Percentiles rank a stretch among this genome's conserved stretches.
These are phyloP conservation scores for Chrysochromulina tobinii DNA, from an alignment of 78 protist species.

Conservation along the genomic window DNA sequence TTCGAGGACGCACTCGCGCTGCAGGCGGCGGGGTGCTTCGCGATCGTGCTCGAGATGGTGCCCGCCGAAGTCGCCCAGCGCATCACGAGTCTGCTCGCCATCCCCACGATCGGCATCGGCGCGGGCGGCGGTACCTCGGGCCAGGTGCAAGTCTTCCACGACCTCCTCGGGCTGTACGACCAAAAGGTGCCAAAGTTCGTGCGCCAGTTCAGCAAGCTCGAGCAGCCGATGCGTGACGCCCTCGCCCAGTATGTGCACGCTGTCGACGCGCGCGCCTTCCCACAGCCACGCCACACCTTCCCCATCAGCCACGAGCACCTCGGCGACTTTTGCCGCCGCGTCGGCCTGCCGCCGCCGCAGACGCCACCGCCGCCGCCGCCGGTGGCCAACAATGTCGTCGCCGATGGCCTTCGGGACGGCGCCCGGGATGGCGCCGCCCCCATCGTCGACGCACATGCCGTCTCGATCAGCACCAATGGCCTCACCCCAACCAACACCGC, in stretches of 20 bases:
- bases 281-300: slow-evolving; percentile 46
- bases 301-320: slow-evolving; percentile 17
- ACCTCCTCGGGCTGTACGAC: slow-evolving; percentile 82
- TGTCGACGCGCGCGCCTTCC: slow-evolving; percentile 57
- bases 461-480: too few species aligned
- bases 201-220: slow-evolving; percentile 65
- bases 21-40: slow-evolving; percentile 87
- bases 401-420: too few species aligned
- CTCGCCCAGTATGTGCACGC: slow-evolving; percentile 23
- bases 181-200: slow-evolving; percentile 73
- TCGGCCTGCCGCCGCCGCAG: too few species aligned
- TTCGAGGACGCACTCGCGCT: slow-evolving; percentile 86
- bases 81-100: slow-evolving; percentile 59
- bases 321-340: too few species aligned
- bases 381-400: too few species aligned
- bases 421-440: too few species aligned
- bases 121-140: slow-evolving; percentile 85
- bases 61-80: slow-evolving; percentile 69
- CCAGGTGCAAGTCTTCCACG: slow-evolving; percentile 89
- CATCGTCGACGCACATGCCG: too few species aligned
- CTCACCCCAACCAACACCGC: too few species aligned
- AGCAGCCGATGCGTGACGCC: neutral
- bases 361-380: too few species aligned
- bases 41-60: slow-evolving; percentile 85
- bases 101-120: slow-evolving; percentile 95